Base-by-base conservation (phyloP, 306 rosid species). In the Canavalia ensiformis region DNA sequence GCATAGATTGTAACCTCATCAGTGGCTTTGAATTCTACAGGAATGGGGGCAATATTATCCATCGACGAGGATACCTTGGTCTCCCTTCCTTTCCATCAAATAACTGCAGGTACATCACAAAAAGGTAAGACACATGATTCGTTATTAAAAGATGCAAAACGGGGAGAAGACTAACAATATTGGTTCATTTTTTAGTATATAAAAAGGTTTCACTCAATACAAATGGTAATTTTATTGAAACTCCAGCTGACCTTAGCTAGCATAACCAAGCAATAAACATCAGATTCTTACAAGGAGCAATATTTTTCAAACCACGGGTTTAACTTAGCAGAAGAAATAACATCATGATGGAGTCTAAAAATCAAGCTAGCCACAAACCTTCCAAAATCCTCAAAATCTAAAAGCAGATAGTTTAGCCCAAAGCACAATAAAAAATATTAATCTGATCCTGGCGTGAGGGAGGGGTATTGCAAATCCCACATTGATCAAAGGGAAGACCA, bases 11-110 rank as follows among this genome's bases (percentile, higher is more conserved):
- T 71, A 75, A 75, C 75, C 52, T 71, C 67, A 44, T 35, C 50
- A 51, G 49, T 28, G 56, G 60, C 65, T 74, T 81, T 68, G 63
- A 64, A 72, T 67, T 86, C 96, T 95, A 95, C 84, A 95, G 87
- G 88, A 95, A 87, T 80, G 98, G 98, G 39, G 99, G 98, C 76
- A 95, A 84, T 51, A 93, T 92, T 35, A 95, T 87, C 98, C 97
- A 95, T 80, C 99, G 85, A 63, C 97, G 98, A 29, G 98, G 97
- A 84, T 95, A 95, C 93, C 88, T 89, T 1, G 97, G 98, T 63
- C 86, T 86, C 73, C 97, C 98, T 2, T 95, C 99, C 81, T 93
- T 95, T 64, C 99, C 99, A 82, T 93, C 97, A 79, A 95, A 95
- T 78, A 95, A 49, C 99, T 95, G 94, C 87, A 90, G 7, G 67